A percentile compares a stretch with the other conserved stretches of the same genome.
Conservation (phyloP, 345 rosid species). For the Syzygium aromaticum region DNA sequence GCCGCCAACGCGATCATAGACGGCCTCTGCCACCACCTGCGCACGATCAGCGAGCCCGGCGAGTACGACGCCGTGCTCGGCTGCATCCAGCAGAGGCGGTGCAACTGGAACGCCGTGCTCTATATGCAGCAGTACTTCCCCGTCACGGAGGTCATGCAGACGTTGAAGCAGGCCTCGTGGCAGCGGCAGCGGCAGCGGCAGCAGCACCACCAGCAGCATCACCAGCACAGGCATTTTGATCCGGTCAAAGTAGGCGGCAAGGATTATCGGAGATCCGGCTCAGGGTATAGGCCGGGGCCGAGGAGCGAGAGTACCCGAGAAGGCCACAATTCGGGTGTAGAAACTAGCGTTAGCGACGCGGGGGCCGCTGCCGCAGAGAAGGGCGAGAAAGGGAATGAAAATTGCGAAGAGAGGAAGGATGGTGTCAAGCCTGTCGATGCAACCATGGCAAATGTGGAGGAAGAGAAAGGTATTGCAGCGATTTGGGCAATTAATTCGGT, state of each 20-base stretch:
- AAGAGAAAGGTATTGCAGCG: slow-evolving; percentile 46
- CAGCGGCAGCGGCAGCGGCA: slow-evolving; percentile 31
- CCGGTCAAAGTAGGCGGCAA: slow-evolving; percentile 43
- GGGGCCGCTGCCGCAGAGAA: slow-evolving; percentile 3
- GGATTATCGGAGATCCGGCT: slow-evolving; percentile 45
- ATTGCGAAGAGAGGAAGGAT: slow-evolving; percentile 26
- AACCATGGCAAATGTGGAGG: slow-evolving; percentile 14
- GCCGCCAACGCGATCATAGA: slow-evolving; percentile 93
- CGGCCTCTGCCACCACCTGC: slow-evolving; percentile 59
- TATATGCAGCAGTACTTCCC: slow-evolving; percentile 81
- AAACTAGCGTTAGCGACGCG: slow-evolving; percentile 18
- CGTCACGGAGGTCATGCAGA: slow-evolving; percentile 38
- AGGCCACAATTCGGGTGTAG: slow-evolving; percentile 21
- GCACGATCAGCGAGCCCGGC: slow-evolving; percentile 51
- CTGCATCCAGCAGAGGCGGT: slow-evolving; percentile 65
- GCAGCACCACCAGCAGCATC: neutral
- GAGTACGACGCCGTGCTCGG: slow-evolving; percentile 57
- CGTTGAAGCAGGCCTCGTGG: slow-evolving; percentile 65
- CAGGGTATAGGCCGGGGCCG: slow-evolving; percentile 26
- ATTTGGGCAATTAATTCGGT: neutral
- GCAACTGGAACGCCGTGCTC: slow-evolving; percentile 66
- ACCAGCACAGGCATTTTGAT: slow-evolving; percentile 29
- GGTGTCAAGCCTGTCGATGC: slow-evolving; percentile 27
- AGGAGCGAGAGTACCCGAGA: slow-evolving; percentile 33
- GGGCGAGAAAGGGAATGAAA: slow-evolving; percentile 1